These are phyloP conservation scores for Penicillium sp. DNA, from an alignment of 2,329 filamentous ascomycete genomes.

Conservation along the genomic window DNA sequence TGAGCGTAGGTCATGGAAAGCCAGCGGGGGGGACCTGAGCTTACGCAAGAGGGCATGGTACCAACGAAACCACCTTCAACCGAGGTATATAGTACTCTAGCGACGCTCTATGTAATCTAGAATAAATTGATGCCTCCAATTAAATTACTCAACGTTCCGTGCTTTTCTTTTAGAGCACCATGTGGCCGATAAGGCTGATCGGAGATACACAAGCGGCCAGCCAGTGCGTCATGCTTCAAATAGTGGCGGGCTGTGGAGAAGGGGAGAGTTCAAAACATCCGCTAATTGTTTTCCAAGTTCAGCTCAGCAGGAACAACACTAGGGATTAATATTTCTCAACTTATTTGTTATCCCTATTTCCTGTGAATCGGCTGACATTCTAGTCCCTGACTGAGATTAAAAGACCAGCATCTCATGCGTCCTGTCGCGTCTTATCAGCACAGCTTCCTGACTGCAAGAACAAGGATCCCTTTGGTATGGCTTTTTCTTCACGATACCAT, in stretches of 20 bases:
- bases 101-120: background rate
- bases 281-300: constrained; percentile 22
- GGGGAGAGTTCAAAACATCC: constrained; percentile 43
- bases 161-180: background rate
- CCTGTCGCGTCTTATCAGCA: constrained; percentile 26
- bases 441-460: constrained; percentile 31
- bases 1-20: background rate
- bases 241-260: constrained; percentile 37
- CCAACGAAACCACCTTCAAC: background rate
- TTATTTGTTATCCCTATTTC: constrained; percentile 3
- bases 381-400: constrained; percentile 2
- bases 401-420: constrained; percentile 26
- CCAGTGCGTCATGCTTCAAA: constrained; percentile 41
- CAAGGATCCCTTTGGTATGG: constrained; percentile 33
- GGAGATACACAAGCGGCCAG: constrained; percentile 36
- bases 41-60: background rate
- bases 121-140: background rate
- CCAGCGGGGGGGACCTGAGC: background rate
- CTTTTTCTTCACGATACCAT: constrained; percentile 7
- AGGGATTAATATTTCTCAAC: constrained; percentile 7
- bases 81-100: background rate
- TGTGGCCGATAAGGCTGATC: constrained; percentile 39
- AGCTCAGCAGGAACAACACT: constrained; percentile 21
- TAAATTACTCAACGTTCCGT: background rate
- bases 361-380: background rate